Percentiles rank a stretch among this genome's conserved stretches.
These are phyloP conservation scores for Rhododendron griersonianum DNA, from an alignment of 148 eudicot species.

Conservation along the genomic window DNA sequence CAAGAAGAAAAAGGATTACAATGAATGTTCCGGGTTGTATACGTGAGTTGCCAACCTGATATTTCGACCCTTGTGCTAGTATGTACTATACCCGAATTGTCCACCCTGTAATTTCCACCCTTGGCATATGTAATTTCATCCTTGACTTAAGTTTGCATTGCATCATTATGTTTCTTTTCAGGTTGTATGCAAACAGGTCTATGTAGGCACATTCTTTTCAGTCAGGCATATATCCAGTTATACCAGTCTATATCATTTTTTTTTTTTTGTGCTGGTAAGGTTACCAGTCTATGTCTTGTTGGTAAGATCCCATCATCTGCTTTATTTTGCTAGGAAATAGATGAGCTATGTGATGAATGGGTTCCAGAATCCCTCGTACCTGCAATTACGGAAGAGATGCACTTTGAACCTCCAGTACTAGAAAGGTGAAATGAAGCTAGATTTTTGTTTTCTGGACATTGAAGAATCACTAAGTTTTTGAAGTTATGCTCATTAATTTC, in stretches of 20 bases:
- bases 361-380: conserved; percentile 95
- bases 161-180: not conserved
- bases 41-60: not conserved
- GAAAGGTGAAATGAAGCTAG: conserved; percentile 58
- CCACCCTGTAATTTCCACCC: not conserved
- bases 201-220: not conserved
- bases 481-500: not conserved
- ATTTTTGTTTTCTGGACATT: not conserved
- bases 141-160: not conserved
- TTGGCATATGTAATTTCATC: too few species aligned
- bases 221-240: not conserved
- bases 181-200: not conserved
- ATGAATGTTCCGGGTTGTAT: not conserved
- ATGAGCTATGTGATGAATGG: conserved; percentile 95
- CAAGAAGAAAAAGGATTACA: not conserved
- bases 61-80: not conserved
- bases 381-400: conserved; percentile 65
- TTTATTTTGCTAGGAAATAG: conserved; percentile 62
- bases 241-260: not conserved
- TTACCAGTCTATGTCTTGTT: not conserved
- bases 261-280: not conserved
- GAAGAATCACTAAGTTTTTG: not conserved
- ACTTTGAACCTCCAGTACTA: conserved; percentile 68
- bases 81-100: not conserved
- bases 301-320: not conserved